Percentiles rank a stretch among this genome's conserved stretches.
These are phyloP conservation scores for Phytophthora litchii DNA, from an alignment of 352 stramenopile species.

Conservation along the genomic window DNA sequence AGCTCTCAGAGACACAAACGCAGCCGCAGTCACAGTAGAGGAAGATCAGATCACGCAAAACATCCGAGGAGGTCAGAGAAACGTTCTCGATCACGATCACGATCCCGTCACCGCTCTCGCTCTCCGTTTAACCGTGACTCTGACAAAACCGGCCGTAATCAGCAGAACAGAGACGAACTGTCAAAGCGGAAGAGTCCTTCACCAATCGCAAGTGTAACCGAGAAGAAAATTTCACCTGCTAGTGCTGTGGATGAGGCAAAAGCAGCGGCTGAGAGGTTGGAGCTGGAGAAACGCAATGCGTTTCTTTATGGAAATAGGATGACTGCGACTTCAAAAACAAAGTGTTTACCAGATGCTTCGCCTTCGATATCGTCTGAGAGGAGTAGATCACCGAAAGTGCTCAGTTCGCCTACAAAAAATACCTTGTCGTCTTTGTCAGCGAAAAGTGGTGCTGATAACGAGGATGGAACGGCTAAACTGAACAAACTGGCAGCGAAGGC, in stretches of 20 bases:
- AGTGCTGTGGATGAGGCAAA: conserved; percentile 36
- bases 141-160: not conserved
- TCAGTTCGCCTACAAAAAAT: conserved; percentile 9
- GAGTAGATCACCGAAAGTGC: conserved; percentile 3
- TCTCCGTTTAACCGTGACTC: conserved; percentile 13
- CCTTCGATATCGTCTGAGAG: not conserved
- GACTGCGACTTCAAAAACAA: not conserved
- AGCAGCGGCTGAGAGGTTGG: conserved; percentile 37
- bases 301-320: conserved; percentile 65
- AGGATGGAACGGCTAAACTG: conserved; percentile 52
- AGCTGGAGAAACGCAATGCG: conserved; percentile 55
- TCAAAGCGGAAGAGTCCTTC: not conserved
- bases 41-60: conserved; percentile 21
- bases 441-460: conserved; percentile 6
- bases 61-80: conserved; percentile 14
- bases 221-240: conserved; percentile 5
- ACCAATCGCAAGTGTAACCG: conserved; percentile 9
- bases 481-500: conserved; percentile 85
- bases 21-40: conserved; percentile 41
- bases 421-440: conserved; percentile 3
- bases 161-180: conserved; percentile 5
- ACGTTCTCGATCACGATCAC: conserved; percentile 37
- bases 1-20: conserved; percentile 19
- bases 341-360: conserved; percentile 1
- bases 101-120: conserved; percentile 25